Evolutionary conservation across 306 rosid species (phyloP), one percentile per base, ranked within the genome.

Genomic region (Prunus armeniaca): DNA sequence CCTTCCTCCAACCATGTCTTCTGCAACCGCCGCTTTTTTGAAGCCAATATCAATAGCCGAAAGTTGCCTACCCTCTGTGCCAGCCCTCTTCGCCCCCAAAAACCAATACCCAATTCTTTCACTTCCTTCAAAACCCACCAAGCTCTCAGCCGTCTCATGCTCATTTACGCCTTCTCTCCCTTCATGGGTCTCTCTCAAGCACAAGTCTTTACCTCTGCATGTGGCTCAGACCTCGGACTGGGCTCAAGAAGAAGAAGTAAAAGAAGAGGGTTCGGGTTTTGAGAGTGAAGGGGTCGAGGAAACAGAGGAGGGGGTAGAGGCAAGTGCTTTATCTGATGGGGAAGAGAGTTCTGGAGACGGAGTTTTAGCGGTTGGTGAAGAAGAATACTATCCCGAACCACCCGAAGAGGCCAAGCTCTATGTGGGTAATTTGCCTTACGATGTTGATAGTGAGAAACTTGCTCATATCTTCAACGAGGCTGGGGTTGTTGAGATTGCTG

Each of bases 321-420:
- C 47, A 38, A 6, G 43, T 38, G 43, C 9, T 38, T 38, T 38
- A 4, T 46, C 81, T 24, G 83, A 56, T 3, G 43, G 41, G 6
- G 55, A 72, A 24, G 76, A 61, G 45, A 58, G 34, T 32, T 20
- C 69, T 22, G 85, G 55, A 5, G 79, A 41, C 38, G 79, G 52
- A 61, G 58, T 11, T 25, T 28, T 5, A 20, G 72, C 57, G 51
- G 75, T 73, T 5, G 62, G 73, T 24, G 76, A 17, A 20, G 85
- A 57, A 61, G 85, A 74, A 19, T 71, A 34, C 13, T 83, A 75
- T 72, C 81, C 81, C 2, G 86, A 83, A 43, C 86, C 86, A 5
- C 83, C 83, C 5, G 86, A 83, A 62, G 86, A 83, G 69, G 86
- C 86, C 55, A 83, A 83, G 81, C 86, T 83, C 56, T 83, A 70